Conservation (phyloP, 805 yeast species). For the Sungouiozyma ichnusensis region DNA sequence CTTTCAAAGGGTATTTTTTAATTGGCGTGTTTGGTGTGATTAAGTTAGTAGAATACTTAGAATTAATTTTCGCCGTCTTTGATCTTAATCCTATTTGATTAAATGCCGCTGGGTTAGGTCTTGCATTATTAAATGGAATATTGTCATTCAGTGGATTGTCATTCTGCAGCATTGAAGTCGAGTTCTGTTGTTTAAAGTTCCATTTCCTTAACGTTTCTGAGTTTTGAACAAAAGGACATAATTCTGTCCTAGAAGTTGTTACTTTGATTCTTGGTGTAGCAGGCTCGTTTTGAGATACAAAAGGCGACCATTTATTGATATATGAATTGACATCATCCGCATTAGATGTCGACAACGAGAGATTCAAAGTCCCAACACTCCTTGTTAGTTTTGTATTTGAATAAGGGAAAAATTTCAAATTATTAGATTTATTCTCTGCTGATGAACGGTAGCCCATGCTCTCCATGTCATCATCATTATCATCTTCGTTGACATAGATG, state of each 20-base stretch:
- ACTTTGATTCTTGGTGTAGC: slow-evolving; percentile 17
- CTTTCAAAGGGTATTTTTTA: slow-evolving; percentile 22
- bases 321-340: slow-evolving; percentile 5
- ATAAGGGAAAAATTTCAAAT: slow-evolving; percentile 22
- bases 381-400: slow-evolving; percentile 32
- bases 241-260: slow-evolving; percentile 21
- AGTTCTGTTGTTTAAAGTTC: slow-evolving; percentile 9
- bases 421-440: slow-evolving; percentile 8
- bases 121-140: slow-evolving; percentile 10
- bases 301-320: slow-evolving; percentile 24
- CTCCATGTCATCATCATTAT: not conserved
- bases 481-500: not conserved
- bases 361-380: slow-evolving; percentile 42
- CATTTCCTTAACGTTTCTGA: slow-evolving; percentile 13
- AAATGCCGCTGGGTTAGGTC: slow-evolving; percentile 23
- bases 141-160: slow-evolving; percentile 3
- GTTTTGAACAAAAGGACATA: slow-evolving; percentile 25
- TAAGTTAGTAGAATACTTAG: slow-evolving; percentile 16
- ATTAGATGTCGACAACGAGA: slow-evolving; percentile 29
- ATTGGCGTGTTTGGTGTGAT: slow-evolving; percentile 26
- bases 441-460: not conserved
- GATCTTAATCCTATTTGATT: slow-evolving; percentile 22
- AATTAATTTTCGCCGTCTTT: slow-evolving; percentile 10
- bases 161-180: slow-evolving; percentile 5
- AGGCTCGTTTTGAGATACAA: slow-evolving; percentile 7